phyloP scores from a whole-genome alignment of 2,329 filamentous ascomycete genomes.

The Colletotrichum ledebouriae region DNA sequence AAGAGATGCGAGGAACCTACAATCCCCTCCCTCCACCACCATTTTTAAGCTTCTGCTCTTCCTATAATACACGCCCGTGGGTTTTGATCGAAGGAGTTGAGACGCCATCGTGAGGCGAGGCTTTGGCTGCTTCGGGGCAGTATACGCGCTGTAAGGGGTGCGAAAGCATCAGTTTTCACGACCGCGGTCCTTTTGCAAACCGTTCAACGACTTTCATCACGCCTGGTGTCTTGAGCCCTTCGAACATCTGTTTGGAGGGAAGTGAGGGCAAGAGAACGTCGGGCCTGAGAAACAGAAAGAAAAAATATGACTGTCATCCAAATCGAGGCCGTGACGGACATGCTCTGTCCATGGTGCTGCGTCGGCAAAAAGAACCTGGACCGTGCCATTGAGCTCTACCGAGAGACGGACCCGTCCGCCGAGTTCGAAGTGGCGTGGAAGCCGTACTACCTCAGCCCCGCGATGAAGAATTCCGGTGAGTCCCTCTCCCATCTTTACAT shows the following conservation, averaged over 20 bases:
- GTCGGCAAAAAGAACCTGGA: constrained; percentile 62
- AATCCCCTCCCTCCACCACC: not conserved
- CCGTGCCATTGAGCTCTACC: constrained; percentile 58
- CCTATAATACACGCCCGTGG: not conserved
- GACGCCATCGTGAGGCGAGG: constrained; percentile 14
- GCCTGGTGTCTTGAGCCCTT: no score
- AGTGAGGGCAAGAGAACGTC: no score
- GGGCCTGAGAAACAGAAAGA: not conserved
- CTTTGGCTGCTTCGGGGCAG: not conserved
- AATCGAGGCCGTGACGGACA: constrained; percentile 64
- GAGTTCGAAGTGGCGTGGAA: constrained; percentile 62
- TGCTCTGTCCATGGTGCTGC: constrained; percentile 67
- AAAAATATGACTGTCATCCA: constrained; percentile 49
- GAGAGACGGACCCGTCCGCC: constrained; percentile 55
- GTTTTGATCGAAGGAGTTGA: not conserved
- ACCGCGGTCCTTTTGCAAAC: no score
- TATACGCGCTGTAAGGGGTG: not conserved
- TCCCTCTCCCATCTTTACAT: not conserved
- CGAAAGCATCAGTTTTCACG: not conserved
- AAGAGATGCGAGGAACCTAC: no score
- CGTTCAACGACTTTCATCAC: no score
- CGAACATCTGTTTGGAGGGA: no score
- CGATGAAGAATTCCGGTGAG: constrained; percentile 48
- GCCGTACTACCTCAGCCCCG: constrained; percentile 61
- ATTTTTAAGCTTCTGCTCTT: not conserved